phyloP scores from a whole-genome alignment of 441 rosid genomes.

The Adansonia madagascariensis region DNA sequence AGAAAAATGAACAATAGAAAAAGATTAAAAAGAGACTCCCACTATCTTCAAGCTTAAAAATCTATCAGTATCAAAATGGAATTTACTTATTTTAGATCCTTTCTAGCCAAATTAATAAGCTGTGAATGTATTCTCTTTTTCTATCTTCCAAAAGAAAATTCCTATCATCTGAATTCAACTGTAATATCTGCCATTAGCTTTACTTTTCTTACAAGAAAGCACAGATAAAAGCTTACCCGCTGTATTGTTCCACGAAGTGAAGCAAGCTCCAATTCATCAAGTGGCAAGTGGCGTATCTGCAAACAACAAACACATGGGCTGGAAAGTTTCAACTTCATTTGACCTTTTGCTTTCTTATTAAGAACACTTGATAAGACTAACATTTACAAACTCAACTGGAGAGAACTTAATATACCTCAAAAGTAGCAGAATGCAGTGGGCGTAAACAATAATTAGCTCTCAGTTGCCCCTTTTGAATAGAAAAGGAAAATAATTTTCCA shows the following conservation, averaged over 20 bases:
- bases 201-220: slow-evolving; percentile 16
- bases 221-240: slow-evolving; percentile 54
- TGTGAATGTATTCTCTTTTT: not conserved
- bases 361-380: slow-evolving; percentile 18
- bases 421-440: slow-evolving; percentile 81
- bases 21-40: not conserved
- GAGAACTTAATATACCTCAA: slow-evolving; percentile 70
- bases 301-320: slow-evolving; percentile 33
- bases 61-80: not conserved
- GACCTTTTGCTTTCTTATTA: slow-evolving; percentile 15
- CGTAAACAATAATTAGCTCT: slow-evolving; percentile 74
- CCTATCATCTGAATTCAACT: slow-evolving; percentile 15
- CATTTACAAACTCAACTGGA: slow-evolving; percentile 18
- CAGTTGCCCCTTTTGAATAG: slow-evolving; percentile 93
- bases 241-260: slow-evolving; percentile 92
- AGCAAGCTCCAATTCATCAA: slow-evolving; percentile 97
- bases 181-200: slow-evolving; percentile 11
- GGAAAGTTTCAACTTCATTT: slow-evolving; percentile 21
- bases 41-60: not conserved
- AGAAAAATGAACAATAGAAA: not conserved
- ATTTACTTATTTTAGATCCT: slow-evolving; percentile 3
- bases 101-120: not conserved
- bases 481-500: slow-evolving; percentile 75
- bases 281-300: slow-evolving; percentile 90
- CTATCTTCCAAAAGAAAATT: slow-evolving; percentile 8